Evolutionary conservation across 2,329 filamentous ascomycete species (phyloP).

Genomic region (Ophiostoma sp.): DNA sequence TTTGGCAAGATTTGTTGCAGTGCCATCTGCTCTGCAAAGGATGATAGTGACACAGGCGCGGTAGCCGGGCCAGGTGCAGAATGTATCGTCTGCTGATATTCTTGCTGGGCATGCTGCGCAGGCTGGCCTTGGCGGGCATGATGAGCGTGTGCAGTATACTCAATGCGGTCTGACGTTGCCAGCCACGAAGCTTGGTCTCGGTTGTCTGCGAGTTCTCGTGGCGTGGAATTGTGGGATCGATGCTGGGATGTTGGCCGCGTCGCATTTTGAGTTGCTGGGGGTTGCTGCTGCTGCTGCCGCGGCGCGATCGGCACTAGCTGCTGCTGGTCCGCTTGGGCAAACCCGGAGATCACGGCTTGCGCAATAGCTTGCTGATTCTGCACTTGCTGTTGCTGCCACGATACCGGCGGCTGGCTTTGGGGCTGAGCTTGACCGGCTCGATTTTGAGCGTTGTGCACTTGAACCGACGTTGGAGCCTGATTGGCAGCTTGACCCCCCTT

Average conservation of each 20-base stretch:
- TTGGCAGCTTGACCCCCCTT: not conserved
- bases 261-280: not conserved
- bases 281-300: not conserved
- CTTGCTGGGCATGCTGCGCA: not conserved
- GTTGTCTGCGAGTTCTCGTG: not conserved
- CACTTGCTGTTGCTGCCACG: not conserved
- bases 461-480: not conserved
- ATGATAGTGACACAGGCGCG: not conserved
- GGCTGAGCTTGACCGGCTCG: not conserved
- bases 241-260: not conserved
- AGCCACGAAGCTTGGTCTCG: not conserved
- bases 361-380: not conserved
- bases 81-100: not conserved
- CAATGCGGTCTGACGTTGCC: not conserved
- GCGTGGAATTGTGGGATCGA: not conserved
- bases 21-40: not conserved
- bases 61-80: not conserved
- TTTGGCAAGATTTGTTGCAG: not conserved
- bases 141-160: not conserved
- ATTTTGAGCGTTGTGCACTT: not conserved
- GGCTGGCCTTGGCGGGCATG: not conserved
- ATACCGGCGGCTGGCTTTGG: not conserved
- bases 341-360: too few species aligned
- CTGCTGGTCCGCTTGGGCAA: not conserved
- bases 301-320: not conserved